Conservation (phyloP, 768 basidiomycete genomes). For the Kondoa malvinella region DNA sequence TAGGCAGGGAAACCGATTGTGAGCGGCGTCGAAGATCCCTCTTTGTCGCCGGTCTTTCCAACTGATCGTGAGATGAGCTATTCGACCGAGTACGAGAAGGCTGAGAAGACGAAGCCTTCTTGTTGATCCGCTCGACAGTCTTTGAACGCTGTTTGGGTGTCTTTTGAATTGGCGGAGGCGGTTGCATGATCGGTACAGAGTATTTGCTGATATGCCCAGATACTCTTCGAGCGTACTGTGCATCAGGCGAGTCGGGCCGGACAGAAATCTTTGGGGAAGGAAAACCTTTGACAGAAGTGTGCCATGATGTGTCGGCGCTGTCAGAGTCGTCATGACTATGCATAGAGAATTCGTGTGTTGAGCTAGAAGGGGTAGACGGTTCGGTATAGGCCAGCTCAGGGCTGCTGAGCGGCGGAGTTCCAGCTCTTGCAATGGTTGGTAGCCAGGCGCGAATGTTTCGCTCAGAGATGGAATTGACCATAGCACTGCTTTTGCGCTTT, state of each 20-base stretch:
- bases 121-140: background rate
- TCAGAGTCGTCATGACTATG: background rate
- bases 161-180: background rate
- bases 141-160: background rate
- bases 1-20: background rate
- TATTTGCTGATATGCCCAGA: background rate
- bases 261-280: background rate
- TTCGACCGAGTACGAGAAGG: background rate
- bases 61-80: background rate
- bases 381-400: background rate
- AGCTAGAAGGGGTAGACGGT: background rate
- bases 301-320: background rate
- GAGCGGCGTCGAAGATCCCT: background rate
- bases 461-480: background rate
- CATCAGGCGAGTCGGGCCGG: background rate
- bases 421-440: background rate
- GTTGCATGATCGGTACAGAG: background rate
- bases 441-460: background rate
- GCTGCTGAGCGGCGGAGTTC: background rate
- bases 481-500: background rate
- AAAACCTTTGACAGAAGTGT: background rate
- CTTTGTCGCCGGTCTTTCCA: background rate
- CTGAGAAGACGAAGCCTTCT: background rate
- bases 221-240: background rate
- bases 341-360: background rate